A percentile compares a stretch with the other conserved stretches of the same genome.
phyloP scores from a whole-genome alignment of 2,329 filamentous ascomycete genomes.

The Fusarium devonianum region DNA sequence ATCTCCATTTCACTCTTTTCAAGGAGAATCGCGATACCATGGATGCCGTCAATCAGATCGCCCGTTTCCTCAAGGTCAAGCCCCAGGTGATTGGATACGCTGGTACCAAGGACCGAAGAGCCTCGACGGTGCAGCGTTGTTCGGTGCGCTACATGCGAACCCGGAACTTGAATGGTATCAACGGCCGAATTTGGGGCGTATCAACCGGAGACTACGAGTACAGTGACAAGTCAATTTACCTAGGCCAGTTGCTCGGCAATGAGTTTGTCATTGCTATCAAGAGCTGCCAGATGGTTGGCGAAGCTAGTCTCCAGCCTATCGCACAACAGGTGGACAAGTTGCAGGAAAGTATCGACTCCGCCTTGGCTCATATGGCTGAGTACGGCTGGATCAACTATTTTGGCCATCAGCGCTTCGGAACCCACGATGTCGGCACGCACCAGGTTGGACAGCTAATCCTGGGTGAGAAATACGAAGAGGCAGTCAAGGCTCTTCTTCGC shows the following conservation, averaged over 20 bases:
- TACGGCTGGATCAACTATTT: slow-evolving; percentile 97
- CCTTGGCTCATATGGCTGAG: slow-evolving; percentile 71
- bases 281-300: slow-evolving; percentile 72
- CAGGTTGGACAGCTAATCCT: slow-evolving; percentile 85
- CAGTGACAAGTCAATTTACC: slow-evolving; percentile 71
- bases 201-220: slow-evolving; percentile 84
- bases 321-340: slow-evolving; percentile 44
- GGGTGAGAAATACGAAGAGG: slow-evolving; percentile 79
- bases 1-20: slow-evolving; percentile 89
- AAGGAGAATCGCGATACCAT: slow-evolving; percentile 98
- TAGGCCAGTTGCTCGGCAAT: slow-evolving; percentile 87
- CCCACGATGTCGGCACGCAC: slow-evolving; percentile 85
- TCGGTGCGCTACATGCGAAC: slow-evolving; percentile 64
- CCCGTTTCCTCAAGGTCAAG: slow-evolving; percentile 76
- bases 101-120: slow-evolving; percentile 89
- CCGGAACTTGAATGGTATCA: slow-evolving; percentile 70
- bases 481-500: slow-evolving; percentile 77
- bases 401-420: slow-evolving; percentile 95
- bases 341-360: slow-evolving; percentile 55
- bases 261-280: slow-evolving; percentile 93
- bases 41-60: slow-evolving; percentile 82
- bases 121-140: slow-evolving; percentile 83
- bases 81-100: slow-evolving; percentile 77
- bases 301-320: slow-evolving; percentile 39
- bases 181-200: slow-evolving; percentile 67